Percentiles rank a stretch among this genome's conserved stretches.
Evolutionary conservation across 2,329 filamentous ascomycete species (phyloP).

Genomic region (Eutypa lata): DNA sequence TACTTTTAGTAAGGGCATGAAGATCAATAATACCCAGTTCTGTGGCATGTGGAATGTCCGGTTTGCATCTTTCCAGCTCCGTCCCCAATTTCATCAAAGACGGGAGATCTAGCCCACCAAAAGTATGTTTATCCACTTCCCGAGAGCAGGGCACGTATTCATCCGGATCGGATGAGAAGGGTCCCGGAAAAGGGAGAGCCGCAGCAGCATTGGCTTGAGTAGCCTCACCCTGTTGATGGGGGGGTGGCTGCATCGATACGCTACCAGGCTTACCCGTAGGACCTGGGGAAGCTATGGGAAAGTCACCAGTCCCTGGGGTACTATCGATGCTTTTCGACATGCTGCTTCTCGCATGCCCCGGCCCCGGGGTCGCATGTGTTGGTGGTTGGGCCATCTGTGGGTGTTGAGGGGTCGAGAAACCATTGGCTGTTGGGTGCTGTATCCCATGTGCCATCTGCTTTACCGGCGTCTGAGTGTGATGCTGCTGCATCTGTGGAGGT

Average conservation of each 20-base stretch:
- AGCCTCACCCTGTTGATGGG: slow-evolving; percentile 28
- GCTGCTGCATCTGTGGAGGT: slow-evolving; percentile 39
- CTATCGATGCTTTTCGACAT: slow-evolving; percentile 51
- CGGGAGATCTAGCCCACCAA: slow-evolving; percentile 70
- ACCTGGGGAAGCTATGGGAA: slow-evolving; percentile 45
- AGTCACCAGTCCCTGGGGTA: slow-evolving; percentile 37
- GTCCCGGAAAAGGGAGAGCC: slow-evolving; percentile 27
- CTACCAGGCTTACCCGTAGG: slow-evolving; percentile 36
- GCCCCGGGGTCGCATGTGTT: slow-evolving; percentile 31
- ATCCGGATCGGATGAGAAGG: slow-evolving; percentile 43
- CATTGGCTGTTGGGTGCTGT: slow-evolving; percentile 46
- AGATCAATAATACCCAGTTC: slow-evolving; percentile 90
- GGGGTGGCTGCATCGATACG: slow-evolving; percentile 35
- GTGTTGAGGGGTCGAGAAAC: slow-evolving; percentile 43
- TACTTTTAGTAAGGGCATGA: slow-evolving; percentile 80
- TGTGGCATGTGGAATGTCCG: slow-evolving; percentile 68
- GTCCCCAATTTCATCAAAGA: slow-evolving; percentile 62
- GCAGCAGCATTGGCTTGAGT: slow-evolving; percentile 21
- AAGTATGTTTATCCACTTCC: slow-evolving; percentile 46
- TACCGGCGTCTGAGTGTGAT: slow-evolving; percentile 36
- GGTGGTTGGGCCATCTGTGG: slow-evolving; percentile 42
- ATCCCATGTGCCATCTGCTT: slow-evolving; percentile 46
- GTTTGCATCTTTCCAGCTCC: slow-evolving; percentile 66
- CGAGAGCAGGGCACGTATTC: slow-evolving; percentile 55
- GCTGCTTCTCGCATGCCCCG: slow-evolving; percentile 47